phyloP scores from a whole-genome alignment of 2,329 filamentous ascomycete species.

The Colletotrichum sp. region DNA sequence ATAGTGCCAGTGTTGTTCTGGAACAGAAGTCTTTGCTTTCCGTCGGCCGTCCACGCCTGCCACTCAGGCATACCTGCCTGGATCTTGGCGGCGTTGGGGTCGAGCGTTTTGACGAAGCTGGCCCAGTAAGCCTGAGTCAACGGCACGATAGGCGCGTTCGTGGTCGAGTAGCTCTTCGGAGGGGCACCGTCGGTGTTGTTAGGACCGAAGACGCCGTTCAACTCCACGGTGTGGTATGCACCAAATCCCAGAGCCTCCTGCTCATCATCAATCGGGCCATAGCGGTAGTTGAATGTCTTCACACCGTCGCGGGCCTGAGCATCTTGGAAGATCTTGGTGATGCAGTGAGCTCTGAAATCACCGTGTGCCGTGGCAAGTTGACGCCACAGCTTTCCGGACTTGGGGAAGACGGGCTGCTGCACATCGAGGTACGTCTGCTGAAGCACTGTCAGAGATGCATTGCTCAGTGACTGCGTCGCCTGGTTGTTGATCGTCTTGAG shows the following conservation, averaged over 20 bases:
- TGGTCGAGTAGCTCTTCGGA: slow-evolving; percentile 60
- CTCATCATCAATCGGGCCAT: slow-evolving; percentile 66
- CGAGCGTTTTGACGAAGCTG: slow-evolving; percentile 69
- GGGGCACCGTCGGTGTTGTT: slow-evolving; percentile 52
- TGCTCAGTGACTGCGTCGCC: slow-evolving; percentile 35
- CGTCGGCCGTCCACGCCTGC: slow-evolving; percentile 37
- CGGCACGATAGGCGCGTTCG: slow-evolving; percentile 63
- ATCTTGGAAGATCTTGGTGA: slow-evolving; percentile 34
- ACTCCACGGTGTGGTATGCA: slow-evolving; percentile 71
- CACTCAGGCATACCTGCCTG: slow-evolving; percentile 55
- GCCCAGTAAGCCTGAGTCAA: slow-evolving; percentile 76
- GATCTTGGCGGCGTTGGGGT: slow-evolving; percentile 65
- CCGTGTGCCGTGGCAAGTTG: slow-evolving; percentile 40
- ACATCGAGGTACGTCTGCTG: slow-evolving; percentile 39
- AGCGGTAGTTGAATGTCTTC: slow-evolving; percentile 70
- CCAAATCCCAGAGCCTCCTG: slow-evolving; percentile 61
- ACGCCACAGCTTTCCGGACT: slow-evolving; percentile 39
- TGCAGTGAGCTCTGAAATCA: slow-evolving; percentile 40
- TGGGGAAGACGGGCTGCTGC: slow-evolving; percentile 34
- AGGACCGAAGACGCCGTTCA: slow-evolving; percentile 71
- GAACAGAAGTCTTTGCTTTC: slow-evolving; percentile 44
- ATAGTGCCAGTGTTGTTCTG: slow-evolving; percentile 44
- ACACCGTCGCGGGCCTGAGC: slow-evolving; percentile 35
- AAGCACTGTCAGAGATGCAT: slow-evolving; percentile 34
- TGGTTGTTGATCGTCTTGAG: slow-evolving; percentile 40